Base-by-base conservation (phyloP, 495 filamentous ascomycete genomes). In the Penicillium parvum region DNA sequence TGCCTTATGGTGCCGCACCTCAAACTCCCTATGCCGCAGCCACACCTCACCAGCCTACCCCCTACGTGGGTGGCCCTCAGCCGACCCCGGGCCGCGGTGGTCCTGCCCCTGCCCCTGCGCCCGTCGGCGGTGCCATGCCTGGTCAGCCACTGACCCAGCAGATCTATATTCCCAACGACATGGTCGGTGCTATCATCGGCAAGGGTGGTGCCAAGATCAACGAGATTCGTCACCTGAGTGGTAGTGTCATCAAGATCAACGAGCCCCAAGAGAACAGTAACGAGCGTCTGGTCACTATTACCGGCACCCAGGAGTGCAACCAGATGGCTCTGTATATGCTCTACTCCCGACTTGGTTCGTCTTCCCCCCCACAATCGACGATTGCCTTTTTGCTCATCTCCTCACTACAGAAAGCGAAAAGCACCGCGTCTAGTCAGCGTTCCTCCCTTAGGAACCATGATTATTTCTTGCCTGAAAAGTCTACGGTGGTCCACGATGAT, bases 121-220 rank as follows among this genome's bases (percentile, higher is more conserved):
- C 88, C 4, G 83, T 89, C 61, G 80, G 81, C 53, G 81, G 79
- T 30, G 80, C 83, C 55, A 77, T 92, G 43, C 84, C 86, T 25
- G 89, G 88, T 25, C 84, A 90, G 47, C 88, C 92, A 43, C 67
- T 98, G 51, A 98, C 92, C 2, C 92, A 98, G 60, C 92, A 98
- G 65, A 98, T 98, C 51, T 98, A 83, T 69, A 98, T 98, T 58
- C 92, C 92, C 32, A 98, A 98, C 64, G 92, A 98, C 58, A 98
- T 98, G 92, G 92, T 98, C 39, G 92, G 92, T 36, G 92, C 92
- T 34, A 98, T 98, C 55, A 98, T 98, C 56, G 92, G 92, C 45
- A 98, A 98, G 71, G 94, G 92, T 43, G 92, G 92, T 47, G 87
- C 89, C 17, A 98, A 98, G 80, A 98, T 98, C 75, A 98, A 98